Evolutionary conservation across 306 rosid species (phyloP), one percentile per base, ranked within the genome.

Genomic region (Rosa multiflora): DNA sequence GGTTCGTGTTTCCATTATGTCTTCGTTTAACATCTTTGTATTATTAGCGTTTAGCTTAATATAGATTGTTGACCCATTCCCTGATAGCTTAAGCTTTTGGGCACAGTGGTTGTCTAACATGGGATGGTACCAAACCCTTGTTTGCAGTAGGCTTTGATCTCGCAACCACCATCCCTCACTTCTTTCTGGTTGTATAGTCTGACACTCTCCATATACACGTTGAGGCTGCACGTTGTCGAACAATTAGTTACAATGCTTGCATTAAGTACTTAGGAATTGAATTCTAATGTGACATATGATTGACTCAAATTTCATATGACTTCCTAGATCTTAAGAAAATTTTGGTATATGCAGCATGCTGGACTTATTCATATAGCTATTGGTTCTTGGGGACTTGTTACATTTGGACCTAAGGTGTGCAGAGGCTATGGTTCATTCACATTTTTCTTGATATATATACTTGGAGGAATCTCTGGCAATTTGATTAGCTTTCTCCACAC

Each of bases 391-490:
- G 83, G 77, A 15, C 91, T 95, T 58, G 17, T 91, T 26, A 83
- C 90, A 72, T 92, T 92, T 78, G 99, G 99, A 40, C 91, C 92
- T 80, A 93, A 83, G 67, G 99, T 95, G 26, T 91, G 99, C 78
- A 86, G 77, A 86, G 91, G 88, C 42, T 94, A 92, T 83, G 97
- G 99, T 46, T 82, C 95, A 29, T 87, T 89, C 72, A 90, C 93
- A 32, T 94, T 91, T 82, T 72, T 89, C 86, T 85, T 94, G 90
- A 91, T 95, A 76, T 95, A 91, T 83, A 76, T 91, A 56, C 79
- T 95, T 18, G 99, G 97, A 75, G 97, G 99, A 80, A 79, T 95
- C 83, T 90, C 99, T 68, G 97, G 99, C 46, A 95, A 95, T 81
- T 72, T 92, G 83, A 85, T 86, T 59, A 92, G 99, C 86, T 94